A percentile compares a stretch with the other conserved stretches of the same genome.
Conservation (phyloP, 2,329 filamentous ascomycete genomes). For the Fusarium nodosum region DNA sequence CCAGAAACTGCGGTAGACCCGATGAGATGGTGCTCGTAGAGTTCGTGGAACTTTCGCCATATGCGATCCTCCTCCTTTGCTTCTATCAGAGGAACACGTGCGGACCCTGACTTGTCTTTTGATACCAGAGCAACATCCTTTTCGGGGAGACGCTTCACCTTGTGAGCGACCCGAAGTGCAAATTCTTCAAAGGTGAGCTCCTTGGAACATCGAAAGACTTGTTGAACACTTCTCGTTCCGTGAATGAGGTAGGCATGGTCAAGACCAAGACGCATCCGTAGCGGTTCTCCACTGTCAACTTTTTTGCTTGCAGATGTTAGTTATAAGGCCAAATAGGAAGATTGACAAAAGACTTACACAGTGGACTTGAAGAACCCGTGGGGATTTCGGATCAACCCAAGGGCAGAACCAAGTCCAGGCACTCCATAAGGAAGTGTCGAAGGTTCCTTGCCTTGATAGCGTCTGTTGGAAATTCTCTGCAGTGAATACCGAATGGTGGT, state of each 20-base stretch:
- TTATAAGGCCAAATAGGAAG: accelerated
- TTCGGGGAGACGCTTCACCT: constrained; percentile 41
- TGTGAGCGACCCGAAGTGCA: constrained; percentile 43
- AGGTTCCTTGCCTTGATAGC: constrained; percentile 39
- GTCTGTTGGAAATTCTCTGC: constrained; percentile 28
- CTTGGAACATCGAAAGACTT: constrained; percentile 42
- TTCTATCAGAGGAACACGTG: constrained; percentile 31
- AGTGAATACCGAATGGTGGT: constrained; percentile 35
- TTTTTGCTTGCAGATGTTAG: constrained; percentile 25
- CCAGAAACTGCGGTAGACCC: constrained; percentile 34
- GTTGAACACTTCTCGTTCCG: constrained; percentile 39
- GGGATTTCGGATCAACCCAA: constrained; percentile 38
- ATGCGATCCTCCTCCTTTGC: constrained; percentile 39
- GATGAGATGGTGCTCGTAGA: constrained; percentile 41
- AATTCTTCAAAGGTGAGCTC: constrained; percentile 45
- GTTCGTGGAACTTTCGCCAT: constrained; percentile 44
- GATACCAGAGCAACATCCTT: constrained; percentile 35
- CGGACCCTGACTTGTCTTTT: constrained; percentile 42
- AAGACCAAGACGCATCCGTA: constrained; percentile 40
- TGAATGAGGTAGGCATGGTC: constrained; percentile 43
- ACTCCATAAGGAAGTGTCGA: constrained; percentile 36
- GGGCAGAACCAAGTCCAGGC: constrained; percentile 36
- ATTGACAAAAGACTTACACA: constrained; percentile 11
- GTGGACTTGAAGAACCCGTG: constrained; percentile 41
- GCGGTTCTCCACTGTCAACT: constrained; percentile 33